Conservation (phyloP, 1,284 basidiomycete species). For the Leccinum fuscescens region DNA sequence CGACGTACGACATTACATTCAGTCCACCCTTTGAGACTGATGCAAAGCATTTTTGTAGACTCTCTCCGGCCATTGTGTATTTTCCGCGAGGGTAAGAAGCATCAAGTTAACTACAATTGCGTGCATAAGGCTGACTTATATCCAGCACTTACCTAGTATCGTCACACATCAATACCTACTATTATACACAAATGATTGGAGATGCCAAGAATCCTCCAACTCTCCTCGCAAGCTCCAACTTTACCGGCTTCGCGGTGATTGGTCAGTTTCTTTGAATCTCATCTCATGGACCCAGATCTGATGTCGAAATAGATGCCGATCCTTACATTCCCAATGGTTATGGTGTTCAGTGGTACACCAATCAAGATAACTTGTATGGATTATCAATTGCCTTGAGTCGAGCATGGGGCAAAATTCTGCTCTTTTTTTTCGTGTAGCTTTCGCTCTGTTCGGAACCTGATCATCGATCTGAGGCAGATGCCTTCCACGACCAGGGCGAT, state of each 20-base stretch:
- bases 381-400: neutral
- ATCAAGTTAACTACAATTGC: neutral
- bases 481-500: slow-evolving; percentile 51
- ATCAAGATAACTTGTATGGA: slow-evolving; percentile 51
- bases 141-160: slow-evolving; percentile 47
- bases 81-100: slow-evolving; percentile 25
- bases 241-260: slow-evolving; percentile 52
- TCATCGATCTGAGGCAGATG: slow-evolving; percentile 49
- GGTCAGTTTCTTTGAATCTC: slow-evolving; percentile 32
- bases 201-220: slow-evolving; percentile 49
- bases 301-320: slow-evolving; percentile 38
- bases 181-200: slow-evolving; percentile 50
- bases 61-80: slow-evolving; percentile 32
- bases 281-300: slow-evolving; percentile 1
- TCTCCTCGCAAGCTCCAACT: slow-evolving; percentile 43
- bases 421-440: slow-evolving; percentile 24
- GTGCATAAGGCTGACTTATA: slow-evolving; percentile 1
- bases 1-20: slow-evolving; percentile 20
- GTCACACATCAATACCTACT: slow-evolving; percentile 46
- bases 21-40: neutral
- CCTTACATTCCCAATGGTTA: slow-evolving; percentile 42
- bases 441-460: slow-evolving; percentile 47
- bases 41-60: slow-evolving; percentile 7
- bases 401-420: slow-evolving; percentile 3
- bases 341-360: slow-evolving; percentile 42